Evolutionary conservation across 495 filamentous ascomycete genomes (phyloP), one percentile per base, ranked within the genome.

Genomic region (Talaromyces stipitatus): DNA sequence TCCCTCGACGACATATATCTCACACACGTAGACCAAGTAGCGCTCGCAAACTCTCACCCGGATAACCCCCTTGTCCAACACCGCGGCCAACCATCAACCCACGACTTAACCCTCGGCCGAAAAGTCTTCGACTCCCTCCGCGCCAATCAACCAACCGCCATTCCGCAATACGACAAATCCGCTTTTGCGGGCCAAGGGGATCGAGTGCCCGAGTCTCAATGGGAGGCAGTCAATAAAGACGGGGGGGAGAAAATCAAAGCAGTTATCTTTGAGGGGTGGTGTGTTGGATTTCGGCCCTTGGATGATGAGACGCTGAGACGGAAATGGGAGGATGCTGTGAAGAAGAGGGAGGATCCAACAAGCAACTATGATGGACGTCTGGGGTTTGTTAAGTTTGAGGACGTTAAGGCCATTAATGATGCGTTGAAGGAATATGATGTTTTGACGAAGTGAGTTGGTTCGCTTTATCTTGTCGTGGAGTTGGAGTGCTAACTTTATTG

Each of bases 1-100:
- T 92, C 88, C 64, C 90, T 96, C 55, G 92, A 97, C 69, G 92
- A 97, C 69, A 83, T 97, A 55, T 97, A 97, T 69, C 82, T 95
- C 55, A 75, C 84, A 3, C 86, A 89, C 69, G 74, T 72, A 41
- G 80, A 86, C 61, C 92, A 95, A 72, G 66, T 79, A n/a, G 69
- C 75, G 8, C 79, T 97, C 14, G 88, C 87, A 29, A 61, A 76
- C 12, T 65, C 78, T 0, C 73, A 92, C 66, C 81, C 85, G 0
- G 64, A 78, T 28, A 97, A 97, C 63, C 79, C 79, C 14, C 77
- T 97, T 2, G 73, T 96, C 20, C 88, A 90, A 61, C 85, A 90
- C 61, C 82, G 94, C 38, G 92, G 92, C 23, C 86, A 95, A 64
- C 92, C 83, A 61, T 85, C 82, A 3, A 97, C 92, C 0, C 94